Conservation (phyloP, 306 rosid genomes). For the Acmispon strigosus region DNA sequence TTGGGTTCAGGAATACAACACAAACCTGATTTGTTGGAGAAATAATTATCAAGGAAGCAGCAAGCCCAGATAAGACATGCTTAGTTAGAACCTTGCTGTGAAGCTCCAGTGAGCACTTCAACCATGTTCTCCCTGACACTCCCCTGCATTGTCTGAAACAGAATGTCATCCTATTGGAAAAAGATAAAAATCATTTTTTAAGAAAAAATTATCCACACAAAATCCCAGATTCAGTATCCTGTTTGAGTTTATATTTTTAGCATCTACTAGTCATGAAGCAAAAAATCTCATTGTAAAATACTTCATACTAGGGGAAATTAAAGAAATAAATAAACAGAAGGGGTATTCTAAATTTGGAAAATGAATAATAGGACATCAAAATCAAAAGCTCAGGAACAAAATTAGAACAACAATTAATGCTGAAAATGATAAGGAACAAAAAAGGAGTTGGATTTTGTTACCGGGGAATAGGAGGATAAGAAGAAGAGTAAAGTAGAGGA, state of each 20-base stretch:
- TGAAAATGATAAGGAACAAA: not conserved
- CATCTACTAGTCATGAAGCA: not conserved
- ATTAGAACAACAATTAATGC: not conserved
- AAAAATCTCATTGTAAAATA: not conserved
- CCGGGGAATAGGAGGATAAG: constrained; percentile 46
- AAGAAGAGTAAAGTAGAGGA: constrained; percentile 29
- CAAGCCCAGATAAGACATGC: constrained; percentile 56
- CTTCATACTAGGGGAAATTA: not conserved
- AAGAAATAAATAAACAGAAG: not conserved
- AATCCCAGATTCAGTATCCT: not conserved
- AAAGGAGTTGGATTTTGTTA: constrained; percentile 3
- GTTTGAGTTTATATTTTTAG: not conserved
- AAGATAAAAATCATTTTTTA: not conserved
- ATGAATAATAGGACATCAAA: not conserved
- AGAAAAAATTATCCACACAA: not conserved
- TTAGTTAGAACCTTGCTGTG: constrained; percentile 46
- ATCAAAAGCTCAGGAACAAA: not conserved
- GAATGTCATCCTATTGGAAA: constrained; percentile 9
- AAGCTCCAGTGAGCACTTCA: constrained; percentile 46
- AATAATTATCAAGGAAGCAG: constrained; percentile 64
- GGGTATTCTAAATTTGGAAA: not conserved
- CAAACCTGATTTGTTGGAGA: constrained; percentile 70
- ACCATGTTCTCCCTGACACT: constrained; percentile 37
- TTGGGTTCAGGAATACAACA: constrained; percentile 2
- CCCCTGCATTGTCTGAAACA: constrained; percentile 39